phyloP scores from a whole-genome alignment of 2,329 filamentous ascomycete species.

The Rhynchosporium secalis region DNA sequence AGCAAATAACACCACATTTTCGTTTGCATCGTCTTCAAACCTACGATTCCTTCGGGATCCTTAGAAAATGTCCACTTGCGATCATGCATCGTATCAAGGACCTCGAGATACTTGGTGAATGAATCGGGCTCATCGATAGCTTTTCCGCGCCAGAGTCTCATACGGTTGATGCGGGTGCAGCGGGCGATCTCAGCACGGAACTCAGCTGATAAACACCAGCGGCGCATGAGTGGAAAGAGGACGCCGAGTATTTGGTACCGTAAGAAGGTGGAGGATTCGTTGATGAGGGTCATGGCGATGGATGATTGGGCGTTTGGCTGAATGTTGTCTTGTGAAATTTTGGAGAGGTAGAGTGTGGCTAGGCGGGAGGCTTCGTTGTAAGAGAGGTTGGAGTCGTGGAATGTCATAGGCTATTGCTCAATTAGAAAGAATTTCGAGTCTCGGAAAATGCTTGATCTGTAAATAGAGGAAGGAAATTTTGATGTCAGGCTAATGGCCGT shows the following conservation, averaged over 20 bases:
- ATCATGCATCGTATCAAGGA: background rate
- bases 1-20: background rate
- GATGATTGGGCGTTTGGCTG: background rate
- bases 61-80: background rate
- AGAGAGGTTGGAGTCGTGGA: background rate
- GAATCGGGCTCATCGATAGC: background rate
- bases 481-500: background rate
- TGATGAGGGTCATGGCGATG: background rate
- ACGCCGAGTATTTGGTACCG: background rate
- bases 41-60: background rate
- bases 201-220: background rate
- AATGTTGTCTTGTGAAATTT: background rate
- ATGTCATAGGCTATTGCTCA: background rate
- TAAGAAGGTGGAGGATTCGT: background rate
- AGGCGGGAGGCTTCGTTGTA: background rate
- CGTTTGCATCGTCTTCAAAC: background rate
- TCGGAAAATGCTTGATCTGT: background rate
- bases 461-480: background rate
- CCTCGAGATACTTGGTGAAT: background rate
- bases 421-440: background rate
- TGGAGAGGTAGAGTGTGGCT: conserved; percentile 1
- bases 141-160: background rate
- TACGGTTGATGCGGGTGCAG: background rate
- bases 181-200: background rate
- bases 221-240: background rate